A percentile compares a stretch with the other conserved stretches of the same genome.
Evolutionary conservation across 2,329 filamentous ascomycete genomes (phyloP).

Genomic region (Hypoxylon sp.): DNA sequence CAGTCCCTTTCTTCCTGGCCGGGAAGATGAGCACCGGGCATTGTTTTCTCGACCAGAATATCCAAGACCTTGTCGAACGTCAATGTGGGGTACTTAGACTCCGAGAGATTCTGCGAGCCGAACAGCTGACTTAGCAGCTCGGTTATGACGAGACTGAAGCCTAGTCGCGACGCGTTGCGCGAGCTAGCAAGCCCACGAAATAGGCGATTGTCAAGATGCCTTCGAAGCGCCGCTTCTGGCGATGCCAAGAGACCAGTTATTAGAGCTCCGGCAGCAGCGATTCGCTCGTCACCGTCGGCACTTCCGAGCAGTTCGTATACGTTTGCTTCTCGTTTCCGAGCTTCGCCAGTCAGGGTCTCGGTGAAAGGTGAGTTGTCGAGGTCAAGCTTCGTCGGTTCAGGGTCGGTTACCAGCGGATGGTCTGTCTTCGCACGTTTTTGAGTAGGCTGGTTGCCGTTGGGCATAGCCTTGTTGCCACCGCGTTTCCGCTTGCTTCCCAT

Average conservation of each 20-base stretch:
- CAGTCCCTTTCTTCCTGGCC: conserved; percentile 86
- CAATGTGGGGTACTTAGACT: conserved; percentile 59
- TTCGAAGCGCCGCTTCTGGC: conserved; percentile 61
- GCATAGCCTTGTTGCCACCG: conserved; percentile 42
- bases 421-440: conserved; percentile 50
- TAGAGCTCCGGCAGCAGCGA: conserved; percentile 66
- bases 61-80: conserved; percentile 64
- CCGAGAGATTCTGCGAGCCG: conserved; percentile 55
- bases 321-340: conserved; percentile 64
- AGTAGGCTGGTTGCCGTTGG: conserved; percentile 42
- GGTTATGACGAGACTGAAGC: conserved; percentile 87
- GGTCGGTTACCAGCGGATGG: conserved; percentile 33
- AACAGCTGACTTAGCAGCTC: conserved; percentile 80
- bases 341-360: conserved; percentile 59
- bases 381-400: conserved; percentile 38
- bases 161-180: conserved; percentile 85
- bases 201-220: conserved; percentile 72
- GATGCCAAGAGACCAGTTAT: conserved; percentile 62
- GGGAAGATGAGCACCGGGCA: conserved; percentile 60
- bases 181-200: conserved; percentile 90
- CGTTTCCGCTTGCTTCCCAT: conserved; percentile 57
- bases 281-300: conserved; percentile 63
- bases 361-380: conserved; percentile 58
- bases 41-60: conserved; percentile 63
- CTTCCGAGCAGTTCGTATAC: conserved; percentile 70